Percentiles rank a stretch among this genome's conserved stretches.
Conservation (phyloP, 345 rosid species). For the Brassica rapa region DNA sequence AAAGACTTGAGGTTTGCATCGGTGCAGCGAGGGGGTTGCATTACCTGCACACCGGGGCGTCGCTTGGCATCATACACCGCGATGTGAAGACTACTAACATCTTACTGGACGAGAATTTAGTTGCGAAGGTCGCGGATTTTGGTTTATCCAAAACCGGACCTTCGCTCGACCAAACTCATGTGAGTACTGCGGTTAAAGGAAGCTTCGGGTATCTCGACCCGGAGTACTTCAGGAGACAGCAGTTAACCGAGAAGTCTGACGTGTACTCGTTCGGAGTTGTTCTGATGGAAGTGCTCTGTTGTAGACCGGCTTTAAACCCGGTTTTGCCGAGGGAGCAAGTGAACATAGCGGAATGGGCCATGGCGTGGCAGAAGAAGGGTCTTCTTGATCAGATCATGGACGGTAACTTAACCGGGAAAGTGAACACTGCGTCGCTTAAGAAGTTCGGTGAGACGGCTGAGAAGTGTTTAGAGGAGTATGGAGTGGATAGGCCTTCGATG, state of each 20-base stretch:
- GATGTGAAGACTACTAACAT: constrained; percentile 98
- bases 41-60: constrained; percentile 96
- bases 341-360: constrained; percentile 99
- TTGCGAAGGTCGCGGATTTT: constrained; percentile 97
- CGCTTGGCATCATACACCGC: constrained; percentile 94
- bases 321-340: constrained; percentile 96
- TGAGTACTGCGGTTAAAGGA: constrained; percentile 99
- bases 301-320: constrained; percentile 96
- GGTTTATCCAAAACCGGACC: constrained; percentile 98
- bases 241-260: not conserved
- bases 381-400: constrained; percentile 96
- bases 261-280: constrained; percentile 87
- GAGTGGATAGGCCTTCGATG: constrained; percentile 92
- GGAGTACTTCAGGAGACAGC: constrained; percentile 1
- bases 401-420: constrained; percentile 73
- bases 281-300: constrained; percentile 92
- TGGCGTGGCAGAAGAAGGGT: constrained; percentile 96
- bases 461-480: constrained; percentile 92
- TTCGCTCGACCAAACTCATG: constrained; percentile 89
- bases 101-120: constrained; percentile 86
- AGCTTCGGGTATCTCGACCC: constrained; percentile 66
- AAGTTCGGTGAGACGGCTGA: constrained; percentile 96
- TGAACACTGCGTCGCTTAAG: constrained; percentile 78
- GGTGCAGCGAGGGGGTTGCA: constrained; percentile 98
- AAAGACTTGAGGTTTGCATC: constrained; percentile 91